Evolutionary conservation across 2,329 filamentous ascomycete species (phyloP).

Genomic region (Fusarium papillatum): DNA sequence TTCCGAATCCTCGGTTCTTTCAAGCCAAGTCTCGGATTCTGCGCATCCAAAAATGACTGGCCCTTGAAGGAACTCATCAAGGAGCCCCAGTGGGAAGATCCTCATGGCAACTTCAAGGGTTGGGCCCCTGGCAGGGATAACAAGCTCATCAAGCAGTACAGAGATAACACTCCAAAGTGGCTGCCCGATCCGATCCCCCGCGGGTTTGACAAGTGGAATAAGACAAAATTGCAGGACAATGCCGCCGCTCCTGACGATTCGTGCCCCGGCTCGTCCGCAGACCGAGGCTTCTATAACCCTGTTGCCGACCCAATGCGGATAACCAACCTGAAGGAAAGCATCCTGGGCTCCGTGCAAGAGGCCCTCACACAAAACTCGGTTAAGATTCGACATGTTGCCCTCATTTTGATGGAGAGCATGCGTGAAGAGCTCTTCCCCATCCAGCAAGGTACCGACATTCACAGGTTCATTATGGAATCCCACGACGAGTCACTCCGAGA

Average conservation of each 20-base stretch:
- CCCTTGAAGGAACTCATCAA: constrained; percentile 45
- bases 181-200: constrained; percentile 40
- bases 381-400: constrained; percentile 58
- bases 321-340: constrained; percentile 51
- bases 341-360: constrained; percentile 45
- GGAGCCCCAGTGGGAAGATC: constrained; percentile 39
- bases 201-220: constrained; percentile 47
- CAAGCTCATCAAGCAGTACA: constrained; percentile 39
- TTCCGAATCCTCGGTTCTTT: constrained; percentile 43
- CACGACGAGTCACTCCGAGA: constrained; percentile 47
- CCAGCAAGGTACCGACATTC: constrained; percentile 54
- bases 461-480: constrained; percentile 48
- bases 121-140: constrained; percentile 48
- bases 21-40: constrained; percentile 34
- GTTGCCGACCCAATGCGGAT: constrained; percentile 55
- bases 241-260: constrained; percentile 36
- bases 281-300: constrained; percentile 49
- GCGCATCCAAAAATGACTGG: constrained; percentile 41
- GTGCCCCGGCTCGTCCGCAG: constrained; percentile 27
- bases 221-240: constrained; percentile 36
- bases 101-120: constrained; percentile 47
- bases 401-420: constrained; percentile 59
- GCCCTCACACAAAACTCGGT: constrained; percentile 43
- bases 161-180: constrained; percentile 44
- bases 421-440: constrained; percentile 60